Base-by-base conservation (phyloP, 331 rosid genomes). In the Rhamnella rubrinervis region DNA sequence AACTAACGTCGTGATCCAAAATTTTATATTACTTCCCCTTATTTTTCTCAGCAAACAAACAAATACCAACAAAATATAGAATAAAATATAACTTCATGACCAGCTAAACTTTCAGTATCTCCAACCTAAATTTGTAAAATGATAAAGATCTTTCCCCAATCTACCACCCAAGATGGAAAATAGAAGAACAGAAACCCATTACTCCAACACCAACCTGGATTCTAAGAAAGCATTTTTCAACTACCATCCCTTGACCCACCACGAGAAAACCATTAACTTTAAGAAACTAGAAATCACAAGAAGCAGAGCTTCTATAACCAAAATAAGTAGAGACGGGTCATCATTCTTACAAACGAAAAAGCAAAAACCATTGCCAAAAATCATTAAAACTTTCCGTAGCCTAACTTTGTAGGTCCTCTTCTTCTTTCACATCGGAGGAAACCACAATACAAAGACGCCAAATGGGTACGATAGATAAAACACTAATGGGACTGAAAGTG, bases 21-120 rank as follows among this genome's bases (percentile, higher is more conserved):
- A 55, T 78, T 57, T 72, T 81, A 74, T 44, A 61, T 37, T 68
- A 56, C 60, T 61, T 52, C 53, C 31, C 50, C 39, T 50, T 51
- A 40, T 61, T 71, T 70, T 70, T 67, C 66, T 31, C 47, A 69
- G 79, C 80, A 78, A 47, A 60, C 67, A 66, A 83, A 78, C 79
- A 65, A 44, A 61, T 37, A 63, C 66, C 55, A 60, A 79, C 62
- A 49, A 79, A 71, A 67, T 55, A 72, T 6, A 61, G 71, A 80
- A 82, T 71, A 74, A 17, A 58, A 19, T 8, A 55, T 5, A 20
- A 52, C 59, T 46, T 1, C 16, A 58, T 21, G 8, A 79, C 46
- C 59, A 50, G 20, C 37, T 53, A 63, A 55, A 75, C 67, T 60
- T 72, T 38, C 57, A 37, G 28, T 52, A 77, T 37, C 77, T 75